phyloP scores from a whole-genome alignment of 148 eudicot species.

The Heliamphora exappendiculata region DNA sequence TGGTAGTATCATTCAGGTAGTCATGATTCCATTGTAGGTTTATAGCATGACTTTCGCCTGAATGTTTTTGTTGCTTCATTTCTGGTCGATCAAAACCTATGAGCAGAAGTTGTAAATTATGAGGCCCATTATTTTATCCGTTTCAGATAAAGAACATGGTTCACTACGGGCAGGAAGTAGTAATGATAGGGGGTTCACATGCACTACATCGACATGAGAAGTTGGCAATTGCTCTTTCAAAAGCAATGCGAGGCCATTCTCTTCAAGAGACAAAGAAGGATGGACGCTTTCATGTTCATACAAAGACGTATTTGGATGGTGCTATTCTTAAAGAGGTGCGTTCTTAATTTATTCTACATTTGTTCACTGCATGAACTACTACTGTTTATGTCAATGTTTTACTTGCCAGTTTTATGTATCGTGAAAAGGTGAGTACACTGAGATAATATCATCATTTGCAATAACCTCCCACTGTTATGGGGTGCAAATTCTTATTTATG shows the following conservation, averaged over 20 bases:
- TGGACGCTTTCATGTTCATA: slow-evolving; percentile 93
- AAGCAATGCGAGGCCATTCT: slow-evolving; percentile 92
- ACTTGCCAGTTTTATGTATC: neutral
- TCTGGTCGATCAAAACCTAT: neutral
- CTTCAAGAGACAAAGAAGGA: slow-evolving; percentile 93
- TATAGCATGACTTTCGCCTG: neutral
- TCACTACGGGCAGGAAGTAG: slow-evolving; percentile 81
- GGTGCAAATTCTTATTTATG: neutral
- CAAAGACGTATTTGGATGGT: slow-evolving; percentile 92
- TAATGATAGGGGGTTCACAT: slow-evolving; percentile 83
- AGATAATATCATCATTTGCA: neutral
- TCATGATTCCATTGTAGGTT: neutral
- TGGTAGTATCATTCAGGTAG: neutral
- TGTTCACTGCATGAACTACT: neutral
- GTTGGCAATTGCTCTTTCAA: slow-evolving; percentile 91
- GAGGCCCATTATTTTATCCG: slow-evolving; percentile 1
- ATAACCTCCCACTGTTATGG: neutral
- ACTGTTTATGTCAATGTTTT: neutral
- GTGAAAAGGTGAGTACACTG: neutral
- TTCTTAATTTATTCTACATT: neutral
- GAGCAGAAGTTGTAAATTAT: no score
- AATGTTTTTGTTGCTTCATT: neutral
- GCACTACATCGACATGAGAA: slow-evolving; percentile 90
- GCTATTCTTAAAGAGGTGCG: slow-evolving; percentile 90
- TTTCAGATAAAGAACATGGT: slow-evolving; percentile 90